Base-by-base conservation (phyloP, 2,329 filamentous ascomycete species). In the Pyrenophora tritici-repentis region DNA sequence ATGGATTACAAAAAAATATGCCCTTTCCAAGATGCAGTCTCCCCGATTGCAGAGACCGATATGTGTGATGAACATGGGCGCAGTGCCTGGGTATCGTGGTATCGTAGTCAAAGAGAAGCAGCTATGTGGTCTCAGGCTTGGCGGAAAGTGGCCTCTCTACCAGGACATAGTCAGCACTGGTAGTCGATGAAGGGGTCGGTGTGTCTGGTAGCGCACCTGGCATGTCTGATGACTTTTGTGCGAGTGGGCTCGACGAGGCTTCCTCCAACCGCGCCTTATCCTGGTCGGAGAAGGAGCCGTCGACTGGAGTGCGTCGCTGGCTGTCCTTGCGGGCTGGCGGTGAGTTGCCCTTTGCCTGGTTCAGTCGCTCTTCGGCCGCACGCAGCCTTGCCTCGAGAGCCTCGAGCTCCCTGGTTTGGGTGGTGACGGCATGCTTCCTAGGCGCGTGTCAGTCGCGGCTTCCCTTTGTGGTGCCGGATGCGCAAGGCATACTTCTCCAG, bases 351-450 rank as follows among this genome's bases (percentile, higher is more conserved):
- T 66, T 67, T 34, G 68, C 72, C 45, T 70, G 56, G 59, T 66
- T 69, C 47, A 97, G 82, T 37, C 88, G 87, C 62, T 88, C 83
- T 76, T 97, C 92, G 75, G 94, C 91, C 67, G 91, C 91, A 63
- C 86, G 87, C 64, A 97, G 85, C 63, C 86, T 87, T 44, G 86
- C 86, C 76, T 97, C 91, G 66, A 97, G 86, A 49, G 87, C 86
- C 74, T 96, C 87, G 61, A 97, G 87, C 75, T 97, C 90, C 57
- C 86, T 84, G 47, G 84, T 85, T 71, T 90, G 89, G 44, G 82
- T 84, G 58, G 82, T 83, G 69, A 97, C 86, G 53, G 84, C 83
- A 70, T 91, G 86, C 77, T 94, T 94, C 76, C 91, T 96, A 72
- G 31, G 31, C 22, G 16, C 16, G 20, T 34, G 58, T 62, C 50